Evolutionary conservation across 495 filamentous ascomycete species (phyloP).

Genomic region (Penicillium paxilli): DNA sequence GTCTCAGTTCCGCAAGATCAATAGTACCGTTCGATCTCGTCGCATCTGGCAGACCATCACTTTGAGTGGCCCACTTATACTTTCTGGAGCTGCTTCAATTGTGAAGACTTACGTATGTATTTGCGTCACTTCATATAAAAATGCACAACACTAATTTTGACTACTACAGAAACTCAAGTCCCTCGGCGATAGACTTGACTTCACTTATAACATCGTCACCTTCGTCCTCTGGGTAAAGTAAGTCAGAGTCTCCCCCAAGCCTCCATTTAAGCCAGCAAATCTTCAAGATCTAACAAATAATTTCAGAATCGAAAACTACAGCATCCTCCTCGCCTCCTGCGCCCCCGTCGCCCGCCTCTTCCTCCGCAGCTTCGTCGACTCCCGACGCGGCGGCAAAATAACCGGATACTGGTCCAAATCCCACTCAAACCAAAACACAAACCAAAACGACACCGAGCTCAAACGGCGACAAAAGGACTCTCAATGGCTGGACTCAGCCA

Average conservation of each 20-base stretch:
- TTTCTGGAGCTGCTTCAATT: constrained; percentile 36
- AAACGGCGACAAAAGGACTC: constrained; percentile 15
- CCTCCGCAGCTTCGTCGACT: constrained; percentile 28
- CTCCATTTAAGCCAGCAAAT: too few relatives aligned
- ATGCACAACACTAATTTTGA: neutral
- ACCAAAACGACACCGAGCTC: constrained; percentile 18
- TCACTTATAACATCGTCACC: constrained; percentile 37
- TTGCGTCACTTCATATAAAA: neutral
- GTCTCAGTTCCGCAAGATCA: constrained; percentile 33
- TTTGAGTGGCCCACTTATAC: constrained; percentile 30
- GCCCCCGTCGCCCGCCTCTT: constrained; percentile 35
- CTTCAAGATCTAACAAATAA: neutral
- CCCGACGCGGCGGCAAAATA: constrained; percentile 16
- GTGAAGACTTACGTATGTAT: constrained; percentile 37
- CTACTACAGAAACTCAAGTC: constrained; percentile 28
- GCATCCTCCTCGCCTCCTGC: constrained; percentile 34
- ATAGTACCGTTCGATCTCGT: constrained; percentile 27
- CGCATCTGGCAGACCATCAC: constrained; percentile 39
- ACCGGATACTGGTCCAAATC: constrained; percentile 31
- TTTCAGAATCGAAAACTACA: constrained; percentile 39
- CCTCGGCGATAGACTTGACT: constrained; percentile 29
- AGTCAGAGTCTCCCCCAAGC: too few relatives aligned
- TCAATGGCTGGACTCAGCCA: constrained; percentile 23
- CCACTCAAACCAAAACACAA: constrained; percentile 15
- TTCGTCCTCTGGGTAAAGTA: constrained; percentile 43